Evolutionary conservation across 164 flowering plant species (phyloP).

Genomic region (Chloranthus sessilifolius): DNA sequence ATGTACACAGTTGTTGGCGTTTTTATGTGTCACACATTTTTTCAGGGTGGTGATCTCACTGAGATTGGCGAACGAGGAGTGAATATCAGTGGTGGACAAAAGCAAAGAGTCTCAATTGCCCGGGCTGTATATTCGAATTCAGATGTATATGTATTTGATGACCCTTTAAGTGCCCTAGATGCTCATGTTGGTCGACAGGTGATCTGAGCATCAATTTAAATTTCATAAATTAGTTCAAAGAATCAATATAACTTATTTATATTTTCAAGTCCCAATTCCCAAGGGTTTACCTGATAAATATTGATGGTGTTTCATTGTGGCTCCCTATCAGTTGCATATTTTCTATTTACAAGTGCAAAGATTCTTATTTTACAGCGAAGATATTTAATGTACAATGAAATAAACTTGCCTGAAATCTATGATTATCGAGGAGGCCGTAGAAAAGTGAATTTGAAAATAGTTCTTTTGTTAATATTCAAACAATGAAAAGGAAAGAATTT

Average conservation of each 20-base stretch:
- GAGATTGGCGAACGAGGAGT: conserved; percentile 99
- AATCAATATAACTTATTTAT: neutral
- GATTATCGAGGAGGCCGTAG: no score
- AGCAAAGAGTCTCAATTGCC: conserved; percentile 98
- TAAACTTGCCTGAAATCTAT: no score
- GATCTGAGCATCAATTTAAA: conserved; percentile 11
- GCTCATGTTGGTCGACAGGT: conserved; percentile 98
- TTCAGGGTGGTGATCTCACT: conserved; percentile 98
- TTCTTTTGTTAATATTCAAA: no score
- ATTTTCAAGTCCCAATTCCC: neutral
- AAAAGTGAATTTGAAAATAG: no score
- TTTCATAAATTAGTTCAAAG: neutral
- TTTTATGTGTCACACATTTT: neutral
- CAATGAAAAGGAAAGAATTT: no score
- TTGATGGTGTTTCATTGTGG: no score
- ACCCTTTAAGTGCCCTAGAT: conserved; percentile 97
- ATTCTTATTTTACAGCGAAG: no score
- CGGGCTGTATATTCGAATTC: conserved; percentile 93
- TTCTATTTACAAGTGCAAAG: no score
- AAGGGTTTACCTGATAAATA: neutral
- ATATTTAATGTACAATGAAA: no score
- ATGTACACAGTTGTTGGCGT: no score
- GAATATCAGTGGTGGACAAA: conserved; percentile 98
- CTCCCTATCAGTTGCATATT: no score
- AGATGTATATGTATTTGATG: conserved; percentile 95